Evolutionary conservation across 108 stramenopile genomes (phyloP), one percentile per base, ranked within the genome.

Genomic region (Nannochloropsis salina): DNA sequence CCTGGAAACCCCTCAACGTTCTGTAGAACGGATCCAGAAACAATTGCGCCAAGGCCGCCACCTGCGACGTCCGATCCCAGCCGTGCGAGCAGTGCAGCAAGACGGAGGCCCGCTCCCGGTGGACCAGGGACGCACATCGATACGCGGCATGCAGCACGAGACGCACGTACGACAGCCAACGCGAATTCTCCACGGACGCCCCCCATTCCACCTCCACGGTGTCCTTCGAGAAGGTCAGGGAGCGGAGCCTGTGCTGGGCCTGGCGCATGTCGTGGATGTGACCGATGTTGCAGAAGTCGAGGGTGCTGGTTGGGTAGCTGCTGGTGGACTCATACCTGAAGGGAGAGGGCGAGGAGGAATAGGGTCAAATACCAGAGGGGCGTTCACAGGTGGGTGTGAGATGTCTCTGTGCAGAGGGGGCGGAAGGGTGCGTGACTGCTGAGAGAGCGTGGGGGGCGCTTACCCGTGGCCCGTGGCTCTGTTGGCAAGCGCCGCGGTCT

Each of bases 31-130:
- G 96, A 90, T 99, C 98, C 45, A 99, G 86, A n/a, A 99, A 80
- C 8, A 99, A 87, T 90, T 98, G 95, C 1, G 97, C 94, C 83
- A 99, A 84, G 22, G 92, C 93, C 8, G 92, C 86, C 0, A 97
- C 95, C 92, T 99, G 99, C 11, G 94, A 91, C 1, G 99, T 99
- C 42, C 99, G 92, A 92, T 99, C 99, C 97, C 98, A 99, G 20
- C 99, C 99, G 87, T 99, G 96, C 83, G 94, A 94, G 85, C 99
- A 99, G 88, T 99, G 99, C 42, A 99, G 90, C 44, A 99, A 90
- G 1, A 98, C 94, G 4, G 97, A 96, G 42, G 94, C 86, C 80
- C 95, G 90, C 87, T 95, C 92, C 44, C 93, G 92, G 88, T 95
- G 94, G 43, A 95, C 92, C 90, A 94, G 94, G 81, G 90, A 93